Evolutionary conservation across 2,329 filamentous ascomycete species (phyloP), one percentile per base, ranked within the genome.

Genomic region (Cytospora paraplurivora): DNA sequence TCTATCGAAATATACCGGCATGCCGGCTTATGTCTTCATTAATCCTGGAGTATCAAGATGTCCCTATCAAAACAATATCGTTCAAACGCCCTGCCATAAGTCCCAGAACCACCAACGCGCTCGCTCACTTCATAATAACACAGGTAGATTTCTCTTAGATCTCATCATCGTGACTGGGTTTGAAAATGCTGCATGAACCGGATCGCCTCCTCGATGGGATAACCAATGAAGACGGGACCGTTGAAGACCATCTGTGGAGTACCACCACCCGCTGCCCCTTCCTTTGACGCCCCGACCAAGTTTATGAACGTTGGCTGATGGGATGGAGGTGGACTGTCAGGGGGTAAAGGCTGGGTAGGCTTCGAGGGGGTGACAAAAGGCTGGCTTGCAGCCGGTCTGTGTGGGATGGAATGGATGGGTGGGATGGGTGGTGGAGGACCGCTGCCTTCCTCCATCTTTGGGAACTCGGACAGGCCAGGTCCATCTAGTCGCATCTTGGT

Each of bases 161-260:
- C 44, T 47, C 44, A 12, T 59, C 34, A 64, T 64, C 54, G 47
- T 55, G 54, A 52, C 19, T 67, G 69, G 68, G 68, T 70, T 73
- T 79, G 81, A 64, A 81, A 83, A 62, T 86, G 81, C 69, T 90
- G 87, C 79, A 96, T 84, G 58, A 96, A 83, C 61, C 85, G 82
- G 32, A 91, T 84, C n/a, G 91, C 90, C 73, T 96, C 88, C 65
- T 96, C 91, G 66, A 92, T 85, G 11, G 89, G 87, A 71, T 97
- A 97, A 0, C 94, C 94, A 70, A 98, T 92, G 72, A 97, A 97
- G 0, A 97, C 93, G 0, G 94, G 94, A 0, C 94, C 94, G 10
- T 91, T 96, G 72, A 97, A 97, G 0, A 96, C 81, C 85, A 97
- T 90, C 69, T 90, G 88, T 11, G 91, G 85, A 11, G 67, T 63